phyloP scores from a whole-genome alignment of 106 monocot species.

The Dioscorea dumetorum region DNA sequence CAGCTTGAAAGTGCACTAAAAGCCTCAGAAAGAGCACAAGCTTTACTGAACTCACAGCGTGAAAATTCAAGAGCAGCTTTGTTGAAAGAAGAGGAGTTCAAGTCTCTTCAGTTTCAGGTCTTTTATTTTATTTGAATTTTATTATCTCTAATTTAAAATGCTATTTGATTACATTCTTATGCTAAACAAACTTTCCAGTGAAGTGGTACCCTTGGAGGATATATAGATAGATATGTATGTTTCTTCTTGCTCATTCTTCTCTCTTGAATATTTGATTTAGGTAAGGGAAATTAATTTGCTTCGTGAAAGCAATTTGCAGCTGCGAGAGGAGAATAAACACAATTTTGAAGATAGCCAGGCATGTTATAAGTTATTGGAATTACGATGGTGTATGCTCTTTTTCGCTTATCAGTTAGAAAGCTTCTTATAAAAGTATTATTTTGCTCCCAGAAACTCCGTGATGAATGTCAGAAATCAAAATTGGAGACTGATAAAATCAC shows the following conservation, averaged over 20 bases:
- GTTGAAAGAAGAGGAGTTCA: conserved; percentile 82
- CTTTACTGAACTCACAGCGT: conserved; percentile 45
- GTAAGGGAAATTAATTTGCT: conserved; percentile 94
- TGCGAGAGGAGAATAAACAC: conserved; percentile 92
- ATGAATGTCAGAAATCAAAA: conserved; percentile 58
- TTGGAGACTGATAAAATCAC: conserved; percentile 48
- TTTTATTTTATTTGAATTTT: neutral
- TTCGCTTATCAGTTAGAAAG: neutral
- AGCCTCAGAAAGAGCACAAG: conserved; percentile 62
- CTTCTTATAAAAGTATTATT: neutral
- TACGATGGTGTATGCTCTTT: neutral
- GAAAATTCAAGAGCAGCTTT: conserved; percentile 42
- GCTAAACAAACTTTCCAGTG: no score
- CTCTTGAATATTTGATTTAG: neutral
- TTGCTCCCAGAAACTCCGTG: conserved; percentile 59
- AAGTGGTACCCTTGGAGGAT: neutral
- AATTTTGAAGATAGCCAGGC: conserved; percentile 98
- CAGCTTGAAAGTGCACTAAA: conserved; percentile 72
- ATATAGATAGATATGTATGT: neutral
- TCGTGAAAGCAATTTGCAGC: conserved; percentile 89
- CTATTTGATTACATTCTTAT: neutral
- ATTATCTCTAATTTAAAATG: neutral
- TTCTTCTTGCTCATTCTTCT: neutral
- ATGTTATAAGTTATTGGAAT: neutral
- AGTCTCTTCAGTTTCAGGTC: conserved; percentile 84